Evolutionary conservation across 2,329 filamentous ascomycete species (phyloP), one percentile per base, ranked within the genome.

Genomic region (Diaporthe aspalathi): DNA sequence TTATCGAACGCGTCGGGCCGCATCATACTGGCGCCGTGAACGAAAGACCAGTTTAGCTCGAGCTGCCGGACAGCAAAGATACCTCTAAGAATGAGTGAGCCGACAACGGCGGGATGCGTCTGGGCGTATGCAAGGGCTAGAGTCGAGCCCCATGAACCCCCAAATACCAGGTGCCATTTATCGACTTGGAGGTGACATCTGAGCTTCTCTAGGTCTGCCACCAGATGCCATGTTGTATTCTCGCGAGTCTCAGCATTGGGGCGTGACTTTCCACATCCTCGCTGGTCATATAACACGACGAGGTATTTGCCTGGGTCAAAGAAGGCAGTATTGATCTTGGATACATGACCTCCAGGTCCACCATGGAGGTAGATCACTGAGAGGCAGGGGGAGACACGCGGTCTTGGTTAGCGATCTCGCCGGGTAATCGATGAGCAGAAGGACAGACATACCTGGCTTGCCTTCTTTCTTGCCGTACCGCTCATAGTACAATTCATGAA

Each of bases 121-220:
- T 86, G 80, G 1, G 84, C 77, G 74, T 86, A 86, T 29, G 81
- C 78, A 0, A 86, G 76, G 0, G 83, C 76, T 20, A 86, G 78
- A 0, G 83, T 84, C 4, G 82, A 83, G 43, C 84, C 84, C 84
- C 84, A 86, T 1, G 83, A 85, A 1, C 84, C 83, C 49, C 84
- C 84, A 72, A 85, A 86, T 5, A 86, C 81, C 52, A 81, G 70
- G 47, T 81, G 78, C 84, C 84, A 86, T 75, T 83, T 83, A 9
- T 75, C 50, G 38, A 86, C 81, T 0, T 77, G 68, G 8, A 86
- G 77, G 67, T 84, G 82, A 20, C 78, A 72, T 49, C 84, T 80
- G 1, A 86, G 76, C 1, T 76, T 74, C 72, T 86, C 84, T 73
- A 86, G 82, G 71, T 86, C 84, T n/a, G 79, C 74, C 3, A 85